Evolutionary conservation across 805 yeast genomes (phyloP), one percentile per base, ranked within the genome.

Genomic region (Suhomyces prunicola): DNA sequence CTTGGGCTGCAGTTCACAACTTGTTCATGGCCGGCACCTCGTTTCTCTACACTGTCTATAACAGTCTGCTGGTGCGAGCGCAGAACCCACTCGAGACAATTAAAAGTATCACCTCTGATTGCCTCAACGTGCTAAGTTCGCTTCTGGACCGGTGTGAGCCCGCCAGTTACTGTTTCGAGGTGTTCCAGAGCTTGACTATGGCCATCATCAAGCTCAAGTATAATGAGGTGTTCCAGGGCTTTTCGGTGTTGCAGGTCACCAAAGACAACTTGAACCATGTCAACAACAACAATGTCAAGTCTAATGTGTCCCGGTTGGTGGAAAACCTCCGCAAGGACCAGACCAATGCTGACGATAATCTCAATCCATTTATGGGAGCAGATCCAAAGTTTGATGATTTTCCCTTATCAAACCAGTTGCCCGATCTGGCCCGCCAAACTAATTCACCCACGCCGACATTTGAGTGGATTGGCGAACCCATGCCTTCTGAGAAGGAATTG

Each of bases 1-100:
- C 97, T 0, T 91, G 97, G 97, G 92, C 91, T 1, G 94, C 96
- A 0, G 92, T 90, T 2, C 96, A 90, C 66, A 90, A 90, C 64
- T 73, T 90, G 50, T 90, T 90, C 65, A 86, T 88, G 87, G 92
- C 96, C 0, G 96, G 96, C 0, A 87, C 93, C 26, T 87, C 96
- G 1, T 90, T 84, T 60, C 72, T 91, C 44, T 90, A 88, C 64
- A 81, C 91, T 0, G 76, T 90, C 12, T 90, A 88, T 65, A 87
- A 87, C 65, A 82, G 88, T 36, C 76, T 76, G n/a, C 79, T 77
- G 46, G 82, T 80, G 2, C 67, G 86, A 22, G 63, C 68, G 5
- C 69, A 70, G 5, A 76, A 83, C 17, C 65, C 78, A 1, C 58
- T 82, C 19, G 73, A 75, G 22, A 82, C 67, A 19, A 74, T 74